Evolutionary conservation across 1,284 basidiomycete genomes (phyloP), one percentile per base, ranked within the genome.

Genomic region (Anthracocystis walkeri): DNA sequence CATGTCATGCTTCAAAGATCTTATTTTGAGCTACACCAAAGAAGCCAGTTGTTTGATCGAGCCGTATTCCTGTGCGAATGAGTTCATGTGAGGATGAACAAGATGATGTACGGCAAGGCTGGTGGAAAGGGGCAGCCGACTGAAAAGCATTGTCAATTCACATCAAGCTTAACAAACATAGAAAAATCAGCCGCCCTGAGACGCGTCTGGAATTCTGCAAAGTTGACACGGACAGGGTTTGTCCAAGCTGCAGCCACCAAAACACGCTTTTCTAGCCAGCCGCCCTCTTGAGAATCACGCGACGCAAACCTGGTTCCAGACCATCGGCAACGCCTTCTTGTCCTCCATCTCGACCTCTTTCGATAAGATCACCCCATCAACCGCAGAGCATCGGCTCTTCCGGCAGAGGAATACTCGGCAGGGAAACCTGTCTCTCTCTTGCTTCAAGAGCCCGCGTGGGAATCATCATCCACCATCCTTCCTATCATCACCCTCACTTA

Each of bases 251-350:
- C 23, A 35, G 29, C 29, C 20, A 49, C 53, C 67, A 70, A 70
- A 70, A 70, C 68, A 70, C 68, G 68, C 68, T 70, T 70, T 65
- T 60, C 25, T 29, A 40, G 35, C 49, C 21, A 59, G 44, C 48
- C 58, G 40, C 11, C 41, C 23, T 44, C 29, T 40, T n/a, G 46
- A 53, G 60, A 52, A 55, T 70, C 68, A 70, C 68, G 68, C 68
- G 68, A 70, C 68, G 68, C 45, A 31, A 27, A 41, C 46, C 21
- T 45, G 53, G 8, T 3, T 40, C 16, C 8, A 29, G 20, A n/a
- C n/a, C 23, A 53, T 60, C 54, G 41, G 58, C 54, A 38, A 65
- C 27, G 44, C 58, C 58, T 65, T 70, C 54, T 48, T 41, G n/a
- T 48, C 66, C 45, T 68, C 58, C 65, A 69, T 59, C 60, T 59